Conservation (phyloP, 305 asterid genomes). For the Fraxinus nigra region DNA sequence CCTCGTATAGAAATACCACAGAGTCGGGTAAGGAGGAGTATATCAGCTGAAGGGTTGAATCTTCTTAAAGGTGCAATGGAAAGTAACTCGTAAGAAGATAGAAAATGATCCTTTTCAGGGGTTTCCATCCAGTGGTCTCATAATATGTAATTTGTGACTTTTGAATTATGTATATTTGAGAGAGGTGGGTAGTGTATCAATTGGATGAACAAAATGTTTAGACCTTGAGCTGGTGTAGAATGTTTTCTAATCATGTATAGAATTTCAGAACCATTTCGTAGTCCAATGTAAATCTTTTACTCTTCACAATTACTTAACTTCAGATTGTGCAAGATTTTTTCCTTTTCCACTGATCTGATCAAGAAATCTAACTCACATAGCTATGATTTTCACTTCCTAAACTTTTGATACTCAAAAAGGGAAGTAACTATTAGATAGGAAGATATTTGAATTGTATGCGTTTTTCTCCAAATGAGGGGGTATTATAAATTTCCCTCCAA, state of each 20-base stretch:
- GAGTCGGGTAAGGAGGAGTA: conserved; percentile 60
- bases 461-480: no score
- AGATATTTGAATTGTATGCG: neutral
- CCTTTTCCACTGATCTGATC: neutral
- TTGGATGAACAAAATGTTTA: conserved; percentile 13
- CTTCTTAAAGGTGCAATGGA: conserved; percentile 79
- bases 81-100: conserved; percentile 38
- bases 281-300: neutral
- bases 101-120: neutral
- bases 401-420: neutral
- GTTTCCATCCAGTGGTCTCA: neutral
- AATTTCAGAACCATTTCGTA: neutral
- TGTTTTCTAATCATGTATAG: neutral
- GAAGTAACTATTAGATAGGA: neutral
- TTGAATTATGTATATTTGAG: conserved; percentile 21
- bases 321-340: neutral
- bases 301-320: neutral
- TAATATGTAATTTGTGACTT: neutral
- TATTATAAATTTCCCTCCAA: no score
- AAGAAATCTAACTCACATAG: neutral
- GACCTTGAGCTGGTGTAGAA: neutral
- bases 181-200: conserved; percentile 20
- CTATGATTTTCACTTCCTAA: no score
- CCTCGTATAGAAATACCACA: conserved; percentile 58
- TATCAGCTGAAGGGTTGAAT: conserved; percentile 82